Conservation (phyloP, 2,329 filamentous ascomycete species). For the Alternaria sp. region DNA sequence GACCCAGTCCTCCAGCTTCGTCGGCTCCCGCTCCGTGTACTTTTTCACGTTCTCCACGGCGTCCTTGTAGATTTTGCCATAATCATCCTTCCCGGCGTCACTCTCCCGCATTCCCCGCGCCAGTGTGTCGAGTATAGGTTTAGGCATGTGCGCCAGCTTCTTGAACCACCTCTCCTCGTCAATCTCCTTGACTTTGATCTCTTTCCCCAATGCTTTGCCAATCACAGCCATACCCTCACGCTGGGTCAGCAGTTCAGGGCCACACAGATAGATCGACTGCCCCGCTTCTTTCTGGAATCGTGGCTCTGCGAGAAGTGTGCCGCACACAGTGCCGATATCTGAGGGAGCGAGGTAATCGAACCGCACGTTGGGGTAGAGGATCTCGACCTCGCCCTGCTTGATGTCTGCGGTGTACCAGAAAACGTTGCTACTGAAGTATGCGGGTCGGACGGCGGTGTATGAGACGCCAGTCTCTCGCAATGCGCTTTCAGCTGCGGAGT, state of each 20-base stretch:
- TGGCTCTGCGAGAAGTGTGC: constrained; percentile 47
- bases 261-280: constrained; percentile 38
- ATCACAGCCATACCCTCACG: not conserved
- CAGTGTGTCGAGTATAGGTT: constrained; percentile 2
- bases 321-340: constrained; percentile 56
- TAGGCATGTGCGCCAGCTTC: constrained; percentile 2
- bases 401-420: constrained; percentile 37
- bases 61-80: constrained; percentile 29
- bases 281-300: constrained; percentile 37
- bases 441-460: constrained; percentile 53
- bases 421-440: constrained; percentile 55
- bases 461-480: constrained; percentile 52
- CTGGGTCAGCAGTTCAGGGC: constrained; percentile 44
- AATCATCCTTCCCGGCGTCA: constrained; percentile 53
- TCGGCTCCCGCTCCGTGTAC: constrained; percentile 10
- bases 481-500: constrained; percentile 54
- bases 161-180: not conserved
- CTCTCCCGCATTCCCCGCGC: constrained; percentile 59
- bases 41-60: constrained; percentile 19
- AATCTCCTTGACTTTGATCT: constrained; percentile 8
- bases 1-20: constrained; percentile 10
- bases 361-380: constrained; percentile 36
- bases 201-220: constrained; percentile 1
- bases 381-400: constrained; percentile 37
- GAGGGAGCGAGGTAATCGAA: constrained; percentile 52